Evolutionary conservation across 495 filamentous ascomycete species (phyloP).

Genomic region (Parathielavia appendiculata): DNA sequence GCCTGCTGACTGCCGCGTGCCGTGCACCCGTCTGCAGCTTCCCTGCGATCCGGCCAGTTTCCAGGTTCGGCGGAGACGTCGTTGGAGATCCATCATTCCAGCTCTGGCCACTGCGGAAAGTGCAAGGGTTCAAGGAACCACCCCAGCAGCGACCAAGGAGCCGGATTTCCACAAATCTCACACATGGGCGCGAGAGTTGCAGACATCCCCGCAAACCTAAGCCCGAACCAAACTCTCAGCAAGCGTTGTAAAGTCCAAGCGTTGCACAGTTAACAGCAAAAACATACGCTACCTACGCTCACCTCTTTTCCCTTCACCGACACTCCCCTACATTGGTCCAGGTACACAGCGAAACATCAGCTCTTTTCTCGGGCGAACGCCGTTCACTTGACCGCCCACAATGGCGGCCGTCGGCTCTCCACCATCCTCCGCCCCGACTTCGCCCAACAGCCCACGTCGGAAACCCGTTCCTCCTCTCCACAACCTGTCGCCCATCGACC

Average conservation of each 20-base stretch:
- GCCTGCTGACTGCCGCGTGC: background rate
- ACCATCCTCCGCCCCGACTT: constrained; percentile 30
- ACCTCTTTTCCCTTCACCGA: background rate
- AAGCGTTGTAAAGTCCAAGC: background rate
- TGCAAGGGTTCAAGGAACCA: background rate
- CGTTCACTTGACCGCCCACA: constrained; percentile 21
- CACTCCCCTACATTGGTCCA: background rate
- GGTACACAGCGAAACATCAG: constrained; percentile 13
- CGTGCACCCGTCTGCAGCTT: background rate
- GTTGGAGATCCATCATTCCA: background rate
- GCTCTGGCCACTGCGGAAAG: background rate
- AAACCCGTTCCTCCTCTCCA: constrained; percentile 37
- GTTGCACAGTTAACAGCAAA: background rate
- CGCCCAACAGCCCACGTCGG: constrained; percentile 38
- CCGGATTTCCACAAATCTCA: background rate
- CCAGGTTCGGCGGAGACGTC: background rate
- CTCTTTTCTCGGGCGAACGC: constrained; percentile 11
- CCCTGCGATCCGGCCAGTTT: background rate
- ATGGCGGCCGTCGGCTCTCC: constrained; percentile 44
- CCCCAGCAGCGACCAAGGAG: background rate
- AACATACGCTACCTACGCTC: constrained; percentile 2
- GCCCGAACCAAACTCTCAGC: background rate
- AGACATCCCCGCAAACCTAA: background rate
- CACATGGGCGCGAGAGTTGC: background rate
- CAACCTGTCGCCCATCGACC: constrained; percentile 30